Percentiles rank a stretch among this genome's conserved stretches.
Evolutionary conservation across 371 early-diverging fungal genomes (phyloP).

Genomic region (Fennellomyces sp.): DNA sequence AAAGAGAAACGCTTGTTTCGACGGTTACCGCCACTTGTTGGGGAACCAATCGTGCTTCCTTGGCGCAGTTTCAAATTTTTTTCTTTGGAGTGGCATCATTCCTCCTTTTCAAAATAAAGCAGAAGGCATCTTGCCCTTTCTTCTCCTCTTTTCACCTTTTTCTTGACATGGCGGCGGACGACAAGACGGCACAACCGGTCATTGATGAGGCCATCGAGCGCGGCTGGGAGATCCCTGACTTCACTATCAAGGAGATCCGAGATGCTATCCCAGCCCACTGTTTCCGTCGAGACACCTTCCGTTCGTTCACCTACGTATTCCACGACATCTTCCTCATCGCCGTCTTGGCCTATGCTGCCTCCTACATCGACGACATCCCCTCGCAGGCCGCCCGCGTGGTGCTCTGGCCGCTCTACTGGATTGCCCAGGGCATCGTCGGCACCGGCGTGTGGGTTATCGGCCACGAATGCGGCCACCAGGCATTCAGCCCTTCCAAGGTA

Average conservation of each 20-base stretch:
- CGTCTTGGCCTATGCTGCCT: constrained; percentile 65
- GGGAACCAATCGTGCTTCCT: no score
- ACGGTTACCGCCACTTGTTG: no score
- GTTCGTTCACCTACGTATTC: constrained; percentile 71
- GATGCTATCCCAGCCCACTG: constrained; percentile 84
- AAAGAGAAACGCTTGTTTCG: not conserved
- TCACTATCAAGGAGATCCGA: constrained; percentile 87
- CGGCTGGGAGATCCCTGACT: constrained; percentile 64
- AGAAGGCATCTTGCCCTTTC: not conserved
- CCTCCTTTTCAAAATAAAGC: not conserved
- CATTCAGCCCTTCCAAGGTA: constrained; percentile 76
- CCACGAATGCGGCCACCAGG: constrained; percentile 88
- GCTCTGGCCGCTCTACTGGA: constrained; percentile 82
- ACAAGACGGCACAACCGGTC: constrained; percentile 2
- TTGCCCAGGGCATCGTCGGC: constrained; percentile 76
- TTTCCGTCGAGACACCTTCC: constrained; percentile 76
- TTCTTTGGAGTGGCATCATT: no score
- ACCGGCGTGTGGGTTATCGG: constrained; percentile 92
- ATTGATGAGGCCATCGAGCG: constrained; percentile 41
- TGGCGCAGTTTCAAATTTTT: no score
- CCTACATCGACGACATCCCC: constrained; percentile 61
- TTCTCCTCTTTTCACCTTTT: no score
- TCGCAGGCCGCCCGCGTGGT: constrained; percentile 31
- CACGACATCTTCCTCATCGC: constrained; percentile 70
- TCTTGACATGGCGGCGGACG: no score